Evolutionary conservation across 148 eudicot genomes (phyloP), one percentile per base, ranked within the genome.

Genomic region (Bassia scoparia): DNA sequence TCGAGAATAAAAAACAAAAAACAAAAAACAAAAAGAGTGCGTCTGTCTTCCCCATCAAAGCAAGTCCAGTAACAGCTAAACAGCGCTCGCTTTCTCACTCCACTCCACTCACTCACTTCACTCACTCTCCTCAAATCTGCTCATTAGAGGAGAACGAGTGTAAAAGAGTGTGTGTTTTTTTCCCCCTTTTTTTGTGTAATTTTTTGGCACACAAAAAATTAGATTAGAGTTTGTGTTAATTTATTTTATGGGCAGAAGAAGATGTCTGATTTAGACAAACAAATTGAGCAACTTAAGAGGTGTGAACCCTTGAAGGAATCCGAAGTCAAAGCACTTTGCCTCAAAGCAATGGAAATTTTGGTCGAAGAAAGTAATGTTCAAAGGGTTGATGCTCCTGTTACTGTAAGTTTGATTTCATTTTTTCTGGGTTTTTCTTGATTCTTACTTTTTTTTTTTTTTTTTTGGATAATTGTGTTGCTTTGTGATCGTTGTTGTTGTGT

Each of bases 201-300:
- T 0, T 1, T 16, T 60, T 60, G 3, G 1, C 0, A 15, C 63
- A 70, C 53, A 72, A 44, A 78, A 48, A 70, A 30, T 26, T 55
- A 20, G 31, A 33, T 20, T 17, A 54, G 30, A 8, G 12, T 41
- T 41, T 8, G 46, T 41, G 12, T 41, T 41, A 41, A 1, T 41
- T 41, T 11, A 37, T 37, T 37, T 3, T 41, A 41, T 41, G 46
- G 46, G 46, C 8, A 41, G 46, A 41, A 41, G 63, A 31, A 17
- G 81, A 89, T 89, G 98, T 94, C 97, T 34, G 98, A 94, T 80
- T 83, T 94, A 67, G 98, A 94, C 81, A 79, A 86, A 74, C 98
- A 94, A 80, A 94, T 94, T 43, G 97, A 94, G 88, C 90, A 86
- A 83, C 77, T 94, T 21, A 94, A 89, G 79, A 84, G 86, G 68